A percentile compares a stretch with the other conserved stretches of the same genome.
phyloP scores from a whole-genome alignment of 768 basidiomycete genomes.

The Hypholoma fasciculare region DNA sequence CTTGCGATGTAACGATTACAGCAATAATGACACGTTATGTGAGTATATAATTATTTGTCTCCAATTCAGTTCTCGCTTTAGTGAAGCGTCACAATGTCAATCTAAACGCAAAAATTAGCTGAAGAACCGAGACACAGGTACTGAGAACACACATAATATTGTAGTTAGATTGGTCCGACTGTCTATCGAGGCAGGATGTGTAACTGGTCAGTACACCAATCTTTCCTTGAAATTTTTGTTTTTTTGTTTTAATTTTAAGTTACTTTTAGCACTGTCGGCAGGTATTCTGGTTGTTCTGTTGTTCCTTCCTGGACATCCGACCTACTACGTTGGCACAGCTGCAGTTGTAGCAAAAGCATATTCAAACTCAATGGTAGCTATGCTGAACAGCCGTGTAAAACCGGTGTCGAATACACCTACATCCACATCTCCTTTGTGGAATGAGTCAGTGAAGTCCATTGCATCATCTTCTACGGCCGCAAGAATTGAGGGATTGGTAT shows the following conservation, averaged over 20 bases:
- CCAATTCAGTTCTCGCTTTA: too few relatives aligned
- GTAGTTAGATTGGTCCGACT: too few relatives aligned
- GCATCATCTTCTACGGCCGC: too few relatives aligned
- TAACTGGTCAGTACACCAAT: too few relatives aligned
- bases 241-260: neutral
- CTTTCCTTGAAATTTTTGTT: too few relatives aligned
- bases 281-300: neutral
- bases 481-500: too few relatives aligned
- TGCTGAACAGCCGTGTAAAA: neutral
- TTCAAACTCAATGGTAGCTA: neutral
- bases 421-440: too few relatives aligned
- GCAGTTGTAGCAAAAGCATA: neutral
- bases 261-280: neutral
- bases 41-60: neutral
- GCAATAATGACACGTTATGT: neutral
- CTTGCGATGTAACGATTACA: neutral
- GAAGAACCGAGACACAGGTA: too few relatives aligned
- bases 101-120: neutral
- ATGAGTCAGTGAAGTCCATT: too few relatives aligned
- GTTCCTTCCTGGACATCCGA: neutral
- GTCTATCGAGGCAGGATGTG: too few relatives aligned
- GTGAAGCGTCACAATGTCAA: too few relatives aligned
- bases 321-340: neutral
- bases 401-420: neutral
- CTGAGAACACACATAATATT: too few relatives aligned